Conservation (phyloP, 2,329 filamentous ascomycete genomes). For the Orbilia ellipsospora region DNA sequence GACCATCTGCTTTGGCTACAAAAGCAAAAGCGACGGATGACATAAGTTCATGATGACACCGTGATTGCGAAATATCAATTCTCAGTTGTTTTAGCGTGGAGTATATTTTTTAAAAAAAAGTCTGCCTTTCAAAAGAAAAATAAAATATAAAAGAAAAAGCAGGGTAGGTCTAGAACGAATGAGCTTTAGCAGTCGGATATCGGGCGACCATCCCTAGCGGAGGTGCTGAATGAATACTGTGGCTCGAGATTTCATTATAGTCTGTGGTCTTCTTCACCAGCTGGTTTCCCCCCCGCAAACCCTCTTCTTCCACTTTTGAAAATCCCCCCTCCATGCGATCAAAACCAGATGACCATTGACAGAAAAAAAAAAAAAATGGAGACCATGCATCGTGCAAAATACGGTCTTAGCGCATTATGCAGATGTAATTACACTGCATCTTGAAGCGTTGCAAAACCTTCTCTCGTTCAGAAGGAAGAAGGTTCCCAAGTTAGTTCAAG, state of each 20-base stretch:
- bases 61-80: not conserved
- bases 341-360: constrained; percentile 43
- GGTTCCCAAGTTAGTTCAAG: not conserved
- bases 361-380: constrained; percentile 40
- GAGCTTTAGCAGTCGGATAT: constrained; percentile 36
- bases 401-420: constrained; percentile 32
- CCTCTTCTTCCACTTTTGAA: constrained; percentile 14
- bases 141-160: not conserved
- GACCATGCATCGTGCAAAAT: constrained; percentile 49
- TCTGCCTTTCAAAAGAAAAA: constrained; percentile 1
- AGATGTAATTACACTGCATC: constrained; percentile 34
- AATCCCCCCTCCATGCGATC: constrained; percentile 18
- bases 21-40: constrained; percentile 19
- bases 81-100: not conserved
- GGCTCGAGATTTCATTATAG: not conserved
- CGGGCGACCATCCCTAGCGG: constrained; percentile 23
- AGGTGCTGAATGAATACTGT: not conserved
- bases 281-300: not conserved
- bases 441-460: constrained; percentile 19
- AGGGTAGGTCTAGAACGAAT: constrained; percentile 6
- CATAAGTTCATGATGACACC: constrained; percentile 28
- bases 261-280: constrained; percentile 1
- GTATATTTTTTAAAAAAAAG: not conserved
- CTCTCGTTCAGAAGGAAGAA: too few relatives aligned
- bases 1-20: constrained; percentile 32